Evolutionary conservation across 129 eudicot genomes (phyloP).

Genomic region (Artemisia argyi): DNA sequence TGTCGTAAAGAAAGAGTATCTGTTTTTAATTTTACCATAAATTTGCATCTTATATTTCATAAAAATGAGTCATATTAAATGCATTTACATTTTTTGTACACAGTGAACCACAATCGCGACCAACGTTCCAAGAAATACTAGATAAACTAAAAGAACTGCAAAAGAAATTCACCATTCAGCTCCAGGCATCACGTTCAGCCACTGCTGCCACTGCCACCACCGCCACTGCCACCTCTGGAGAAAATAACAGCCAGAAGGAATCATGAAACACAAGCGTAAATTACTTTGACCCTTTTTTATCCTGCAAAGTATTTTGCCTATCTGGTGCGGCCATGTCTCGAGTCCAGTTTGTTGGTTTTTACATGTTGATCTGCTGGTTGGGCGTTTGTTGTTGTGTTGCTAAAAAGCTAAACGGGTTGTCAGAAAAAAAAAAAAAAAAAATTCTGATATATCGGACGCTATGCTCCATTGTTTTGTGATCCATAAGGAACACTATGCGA

Average conservation of each 20-base stretch:
- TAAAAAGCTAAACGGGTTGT: conserved; percentile 1
- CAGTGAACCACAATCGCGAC: conserved; percentile 83
- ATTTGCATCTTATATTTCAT: background rate
- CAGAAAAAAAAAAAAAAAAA: background rate
- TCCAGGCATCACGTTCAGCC: conserved; percentile 52
- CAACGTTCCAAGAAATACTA: conserved; percentile 80
- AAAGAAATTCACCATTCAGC: conserved; percentile 52
- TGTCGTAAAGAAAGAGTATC: no score
- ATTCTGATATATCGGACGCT: conserved; percentile 8
- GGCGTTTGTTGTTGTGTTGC: conserved; percentile 21
- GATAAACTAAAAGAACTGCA: conserved; percentile 79
- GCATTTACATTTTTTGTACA: background rate
- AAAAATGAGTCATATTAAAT: background rate
- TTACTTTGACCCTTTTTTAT: conserved; percentile 22
- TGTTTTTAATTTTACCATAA: background rate
- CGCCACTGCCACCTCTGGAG: conserved; percentile 24
- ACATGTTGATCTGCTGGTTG: conserved; percentile 16
- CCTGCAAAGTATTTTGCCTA: conserved; percentile 18
- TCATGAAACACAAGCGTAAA: conserved; percentile 20
- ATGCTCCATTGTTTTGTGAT: conserved; percentile 39
- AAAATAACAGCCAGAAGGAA: conserved; percentile 48
- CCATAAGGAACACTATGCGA: conserved; percentile 44
- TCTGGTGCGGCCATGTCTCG: conserved; percentile 7
- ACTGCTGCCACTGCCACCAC: conserved; percentile 23
- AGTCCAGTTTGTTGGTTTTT: conserved; percentile 32